Evolutionary conservation across 208 protist species (phyloP).

Genomic region (Crithidia acanthocephali): DNA sequence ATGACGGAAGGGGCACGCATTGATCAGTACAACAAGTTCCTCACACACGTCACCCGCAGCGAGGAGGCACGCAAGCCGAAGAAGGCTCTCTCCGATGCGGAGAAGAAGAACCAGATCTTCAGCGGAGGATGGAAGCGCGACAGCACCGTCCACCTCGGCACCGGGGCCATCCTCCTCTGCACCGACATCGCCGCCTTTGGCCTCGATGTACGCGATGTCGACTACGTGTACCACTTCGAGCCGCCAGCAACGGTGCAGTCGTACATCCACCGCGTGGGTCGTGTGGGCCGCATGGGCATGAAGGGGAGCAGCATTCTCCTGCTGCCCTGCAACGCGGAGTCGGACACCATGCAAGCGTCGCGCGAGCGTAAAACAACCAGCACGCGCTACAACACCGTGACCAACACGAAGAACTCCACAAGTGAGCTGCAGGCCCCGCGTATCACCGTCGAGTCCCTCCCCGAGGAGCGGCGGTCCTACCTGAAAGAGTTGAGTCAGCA

Average conservation of each 20-base stretch:
- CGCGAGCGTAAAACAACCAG: constrained; percentile 75
- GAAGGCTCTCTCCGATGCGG: constrained; percentile 50
- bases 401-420: constrained; percentile 77
- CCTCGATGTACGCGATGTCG: constrained; percentile 91
- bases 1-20: constrained; percentile 76
- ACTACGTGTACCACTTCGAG: constrained; percentile 94
- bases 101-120: constrained; percentile 85
- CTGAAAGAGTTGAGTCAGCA: constrained; percentile 53
- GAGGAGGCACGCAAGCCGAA: constrained; percentile 25
- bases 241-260: constrained; percentile 73
- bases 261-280: constrained; percentile 92
- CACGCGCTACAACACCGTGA: constrained; percentile 72
- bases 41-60: constrained; percentile 49
- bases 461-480: constrained; percentile 50
- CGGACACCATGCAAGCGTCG: constrained; percentile 23
- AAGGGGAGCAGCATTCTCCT: constrained; percentile 85
- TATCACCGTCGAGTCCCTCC: constrained; percentile 37
- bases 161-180: constrained; percentile 87
- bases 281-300: constrained; percentile 91
- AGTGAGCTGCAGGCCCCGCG: constrained; percentile 50
- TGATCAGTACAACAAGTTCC: constrained; percentile 87
- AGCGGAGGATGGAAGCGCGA: constrained; percentile 81
- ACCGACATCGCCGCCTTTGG: constrained; percentile 92
- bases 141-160: constrained; percentile 56
- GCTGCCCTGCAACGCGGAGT: constrained; percentile 55